A percentile compares a stretch with the other conserved stretches of the same genome.
phyloP scores from a whole-genome alignment of 257 asterid genomes.

The Cruciata laevipes region DNA sequence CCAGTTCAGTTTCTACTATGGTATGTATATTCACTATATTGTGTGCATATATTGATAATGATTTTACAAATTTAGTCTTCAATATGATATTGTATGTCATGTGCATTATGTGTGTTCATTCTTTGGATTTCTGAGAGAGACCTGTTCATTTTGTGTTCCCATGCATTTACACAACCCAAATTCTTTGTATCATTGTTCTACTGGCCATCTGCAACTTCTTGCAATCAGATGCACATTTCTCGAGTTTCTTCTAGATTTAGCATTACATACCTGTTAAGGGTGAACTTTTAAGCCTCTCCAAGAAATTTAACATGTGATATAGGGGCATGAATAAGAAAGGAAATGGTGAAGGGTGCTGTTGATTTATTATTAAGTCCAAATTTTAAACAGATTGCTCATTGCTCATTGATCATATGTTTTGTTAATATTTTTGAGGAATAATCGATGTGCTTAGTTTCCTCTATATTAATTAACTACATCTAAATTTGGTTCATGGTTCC shows the following conservation, averaged over 20 bases:
- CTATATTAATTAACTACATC: background rate
- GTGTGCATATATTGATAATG: constrained; percentile 22
- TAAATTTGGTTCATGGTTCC: background rate
- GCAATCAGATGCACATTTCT: background rate
- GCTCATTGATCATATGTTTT: background rate
- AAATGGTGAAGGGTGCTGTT: background rate
- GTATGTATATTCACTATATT: too few species aligned
- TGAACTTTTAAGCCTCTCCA: background rate
- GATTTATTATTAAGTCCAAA: background rate
- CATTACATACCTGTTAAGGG: background rate
- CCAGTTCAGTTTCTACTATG: background rate
- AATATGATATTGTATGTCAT: constrained; percentile 23
- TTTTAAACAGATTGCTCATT: background rate
- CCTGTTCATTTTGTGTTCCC: background rate
- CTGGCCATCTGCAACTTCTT: background rate
- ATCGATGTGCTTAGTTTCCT: too few species aligned
- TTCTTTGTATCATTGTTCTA: background rate
- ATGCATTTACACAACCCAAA: too few species aligned
- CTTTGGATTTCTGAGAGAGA: background rate
- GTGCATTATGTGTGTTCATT: background rate
- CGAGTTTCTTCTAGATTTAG: background rate
- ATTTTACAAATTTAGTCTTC: constrained; percentile 13
- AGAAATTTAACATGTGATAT: background rate
- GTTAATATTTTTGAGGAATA: background rate
- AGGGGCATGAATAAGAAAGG: background rate